Conservation (phyloP, 306 rosid genomes). For the Ceratonia siliqua region DNA sequence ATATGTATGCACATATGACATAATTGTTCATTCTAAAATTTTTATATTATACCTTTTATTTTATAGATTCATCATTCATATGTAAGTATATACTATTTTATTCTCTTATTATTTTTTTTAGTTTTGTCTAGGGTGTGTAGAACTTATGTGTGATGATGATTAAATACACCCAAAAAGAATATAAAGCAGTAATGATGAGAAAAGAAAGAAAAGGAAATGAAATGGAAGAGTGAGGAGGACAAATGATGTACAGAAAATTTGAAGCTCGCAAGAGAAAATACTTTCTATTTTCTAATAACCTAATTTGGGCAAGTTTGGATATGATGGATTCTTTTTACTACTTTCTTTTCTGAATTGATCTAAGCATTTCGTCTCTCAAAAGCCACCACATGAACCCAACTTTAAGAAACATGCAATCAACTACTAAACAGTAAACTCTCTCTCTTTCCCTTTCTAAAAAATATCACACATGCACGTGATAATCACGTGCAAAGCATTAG, state of each 20-base stretch:
- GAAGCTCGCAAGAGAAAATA: conserved; percentile 17
- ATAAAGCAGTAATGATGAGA: not conserved
- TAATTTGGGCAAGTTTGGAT: not conserved
- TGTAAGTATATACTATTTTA: too few species aligned
- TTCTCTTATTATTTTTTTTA: too few species aligned
- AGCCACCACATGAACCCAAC: not conserved
- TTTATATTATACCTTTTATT: too few species aligned
- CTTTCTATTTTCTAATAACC: too few species aligned
- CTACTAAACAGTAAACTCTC: not conserved
- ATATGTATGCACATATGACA: too few species aligned
- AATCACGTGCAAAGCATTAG: not conserved
- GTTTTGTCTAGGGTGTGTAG: not conserved
- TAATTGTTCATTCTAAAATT: too few species aligned
- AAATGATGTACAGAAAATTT: not conserved
- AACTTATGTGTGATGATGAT: not conserved
- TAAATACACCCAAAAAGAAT: not conserved
- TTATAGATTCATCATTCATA: too few species aligned
- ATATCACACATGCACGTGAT: not conserved
- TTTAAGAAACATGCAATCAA: conserved; percentile 20
- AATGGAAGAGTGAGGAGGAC: conserved; percentile 16
- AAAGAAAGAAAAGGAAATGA: not conserved
- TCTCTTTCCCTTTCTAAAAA: not conserved
- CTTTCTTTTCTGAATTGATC: not conserved
- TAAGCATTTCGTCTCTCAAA: not conserved
- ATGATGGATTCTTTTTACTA: not conserved